These are phyloP conservation scores for Neonothopanus nambi DNA, from an alignment of 1,284 basidiomycete genomes.

Conservation along the genomic window DNA sequence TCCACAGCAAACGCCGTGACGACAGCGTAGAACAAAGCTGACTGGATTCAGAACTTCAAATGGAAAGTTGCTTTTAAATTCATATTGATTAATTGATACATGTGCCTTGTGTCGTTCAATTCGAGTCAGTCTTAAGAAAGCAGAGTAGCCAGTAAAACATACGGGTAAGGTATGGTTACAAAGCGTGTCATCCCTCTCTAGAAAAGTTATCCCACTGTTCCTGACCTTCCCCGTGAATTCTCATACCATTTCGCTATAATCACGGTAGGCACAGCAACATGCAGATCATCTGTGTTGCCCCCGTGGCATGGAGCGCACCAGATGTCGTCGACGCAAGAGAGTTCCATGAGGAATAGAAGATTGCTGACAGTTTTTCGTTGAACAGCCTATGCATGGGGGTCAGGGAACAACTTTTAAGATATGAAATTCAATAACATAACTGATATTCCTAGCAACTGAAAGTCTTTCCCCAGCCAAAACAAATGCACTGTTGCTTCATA, in stretches of 20 bases:
- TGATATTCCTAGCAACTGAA: constrained; percentile 86
- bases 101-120: too few relatives aligned
- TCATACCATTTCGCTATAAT: constrained; percentile 85
- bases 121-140: too few relatives aligned
- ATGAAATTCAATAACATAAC: constrained; percentile 30
- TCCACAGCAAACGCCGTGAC: constrained; percentile 23
- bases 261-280: constrained; percentile 73
- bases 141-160: too few relatives aligned
- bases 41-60: constrained; percentile 9
- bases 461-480: constrained; percentile 86
- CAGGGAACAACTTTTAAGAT: too few relatives aligned
- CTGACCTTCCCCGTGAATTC: constrained; percentile 72
- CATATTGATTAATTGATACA: too few relatives aligned
- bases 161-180: too few relatives aligned
- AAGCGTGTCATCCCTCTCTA: constrained; percentile 66
- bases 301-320: constrained; percentile 50
- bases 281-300: constrained; percentile 36
- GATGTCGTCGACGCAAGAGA: constrained; percentile 57
- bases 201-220: constrained; percentile 69
- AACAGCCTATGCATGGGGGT: constrained; percentile 70
- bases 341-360: constrained; percentile 80
- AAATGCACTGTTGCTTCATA: constrained; percentile 91
- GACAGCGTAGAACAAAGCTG: constrained; percentile 23
- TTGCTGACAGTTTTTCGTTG: constrained; percentile 89
- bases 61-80: too few relatives aligned